Percentiles rank a stretch among this genome's conserved stretches.
Conservation (phyloP, 805 yeast species). For the Cyberlindnera subsufficiens region DNA sequence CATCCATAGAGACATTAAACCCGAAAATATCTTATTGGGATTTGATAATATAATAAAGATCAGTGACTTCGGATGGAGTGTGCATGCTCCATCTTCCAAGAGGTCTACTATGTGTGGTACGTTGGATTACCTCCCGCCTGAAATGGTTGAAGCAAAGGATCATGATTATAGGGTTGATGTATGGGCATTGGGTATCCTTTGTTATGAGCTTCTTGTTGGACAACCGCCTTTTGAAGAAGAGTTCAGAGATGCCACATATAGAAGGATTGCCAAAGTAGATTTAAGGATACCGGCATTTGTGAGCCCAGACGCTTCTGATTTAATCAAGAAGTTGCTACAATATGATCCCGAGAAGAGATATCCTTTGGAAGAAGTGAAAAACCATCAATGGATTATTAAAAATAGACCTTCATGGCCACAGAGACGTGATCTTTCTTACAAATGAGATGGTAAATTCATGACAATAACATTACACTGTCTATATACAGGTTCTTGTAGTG, state of each 20-base stretch:
- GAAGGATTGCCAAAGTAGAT: slow-evolving; percentile 73
- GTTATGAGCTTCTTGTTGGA: slow-evolving; percentile 84
- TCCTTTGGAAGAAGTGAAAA: slow-evolving; percentile 50
- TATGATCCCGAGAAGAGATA: slow-evolving; percentile 67
- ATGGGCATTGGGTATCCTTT: slow-evolving; percentile 88
- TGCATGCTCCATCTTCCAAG: slow-evolving; percentile 49
- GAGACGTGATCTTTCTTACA: slow-evolving; percentile 3
- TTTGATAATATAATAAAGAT: slow-evolving; percentile 72
- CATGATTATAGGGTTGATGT: slow-evolving; percentile 78
- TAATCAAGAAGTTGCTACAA: slow-evolving; percentile 57
- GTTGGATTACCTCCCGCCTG: slow-evolving; percentile 91
- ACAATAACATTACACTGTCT: too few species aligned
- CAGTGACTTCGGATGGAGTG: slow-evolving; percentile 97
- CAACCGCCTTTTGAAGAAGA: slow-evolving; percentile 88
- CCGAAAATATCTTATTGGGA: slow-evolving; percentile 83
- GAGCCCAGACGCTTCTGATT: slow-evolving; percentile 68
- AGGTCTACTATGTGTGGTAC: slow-evolving; percentile 92
- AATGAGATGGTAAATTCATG: too few species aligned
- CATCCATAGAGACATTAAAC: slow-evolving; percentile 90
- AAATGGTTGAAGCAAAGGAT: slow-evolving; percentile 78
- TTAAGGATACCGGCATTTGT: slow-evolving; percentile 66
- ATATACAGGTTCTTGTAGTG: too few species aligned
- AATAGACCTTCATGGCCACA: slow-evolving; percentile 58
- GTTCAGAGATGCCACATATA: slow-evolving; percentile 71
- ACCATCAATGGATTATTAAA: slow-evolving; percentile 80